Evolutionary conservation across 176 grass and related monocot species (phyloP).

Genomic region (Eragrostis nindensis): DNA sequence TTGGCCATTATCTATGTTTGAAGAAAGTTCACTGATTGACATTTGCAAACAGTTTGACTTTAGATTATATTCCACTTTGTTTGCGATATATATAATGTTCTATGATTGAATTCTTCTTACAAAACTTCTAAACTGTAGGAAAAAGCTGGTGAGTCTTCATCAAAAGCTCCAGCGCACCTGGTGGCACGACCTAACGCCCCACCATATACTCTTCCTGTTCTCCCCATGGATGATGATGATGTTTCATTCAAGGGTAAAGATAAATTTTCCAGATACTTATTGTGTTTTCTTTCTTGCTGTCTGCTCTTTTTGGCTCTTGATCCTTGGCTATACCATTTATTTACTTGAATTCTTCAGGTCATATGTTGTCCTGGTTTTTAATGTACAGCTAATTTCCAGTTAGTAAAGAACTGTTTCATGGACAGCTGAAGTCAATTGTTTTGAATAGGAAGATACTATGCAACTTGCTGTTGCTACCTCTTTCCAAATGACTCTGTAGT

Average conservation of each 20-base stretch:
- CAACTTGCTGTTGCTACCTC: neutral
- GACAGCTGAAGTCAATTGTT: neutral
- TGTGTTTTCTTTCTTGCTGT: neutral
- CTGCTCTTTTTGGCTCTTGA: neutral
- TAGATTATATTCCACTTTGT: neutral
- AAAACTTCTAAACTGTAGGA: conserved; percentile 46
- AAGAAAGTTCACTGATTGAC: conserved; percentile 10
- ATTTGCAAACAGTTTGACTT: neutral
- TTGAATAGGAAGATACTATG: neutral
- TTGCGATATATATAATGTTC: neutral
- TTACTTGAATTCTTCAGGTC: neutral
- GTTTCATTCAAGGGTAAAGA: conserved; percentile 55
- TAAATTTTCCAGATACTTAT: conserved; percentile 18
- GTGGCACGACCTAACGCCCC: conserved; percentile 41
- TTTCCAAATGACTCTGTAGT: neutral
- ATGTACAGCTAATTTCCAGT: neutral
- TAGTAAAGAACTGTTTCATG: neutral
- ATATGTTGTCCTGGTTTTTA: neutral
- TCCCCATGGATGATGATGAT: conserved; percentile 66
- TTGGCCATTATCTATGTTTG: neutral
- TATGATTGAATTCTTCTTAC: conserved; percentile 7
- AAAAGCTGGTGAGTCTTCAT: conserved; percentile 53
- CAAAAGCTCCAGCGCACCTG: conserved; percentile 48
- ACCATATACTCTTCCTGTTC: conserved; percentile 50
- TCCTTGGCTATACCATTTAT: neutral